Base-by-base conservation (phyloP, 2,329 filamentous ascomycete species). In the Trichoderma cornu-damae region DNA sequence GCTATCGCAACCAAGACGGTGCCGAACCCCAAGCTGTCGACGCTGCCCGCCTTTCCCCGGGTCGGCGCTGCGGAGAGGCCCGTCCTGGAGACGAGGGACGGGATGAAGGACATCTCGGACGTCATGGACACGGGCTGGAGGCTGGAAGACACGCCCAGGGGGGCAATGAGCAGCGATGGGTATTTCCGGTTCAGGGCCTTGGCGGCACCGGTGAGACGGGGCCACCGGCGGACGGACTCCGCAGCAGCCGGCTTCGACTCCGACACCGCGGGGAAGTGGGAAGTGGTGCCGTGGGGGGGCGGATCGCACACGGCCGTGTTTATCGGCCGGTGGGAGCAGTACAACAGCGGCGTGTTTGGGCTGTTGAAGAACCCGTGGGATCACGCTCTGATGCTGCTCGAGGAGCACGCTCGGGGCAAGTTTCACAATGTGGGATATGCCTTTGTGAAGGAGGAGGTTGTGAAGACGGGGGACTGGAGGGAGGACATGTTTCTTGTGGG, bases 1-100 rank as follows among this genome's bases (percentile, higher is more conserved):
- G 52, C 42, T 3, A 47, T 55, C 38, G 52, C 52, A 7, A 47
- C 52, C 1, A 55, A 38, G 2, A 14, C 43, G 12, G 2, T 55
- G 42, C 52, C 52, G 11, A 47, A 55, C 12, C 52, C 42, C 2
- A 38, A 16, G 22, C 18, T 55, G 42, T 55, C 52, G n/a, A 55
- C 52, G 1, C 2, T 55, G 42, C 52, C 52, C 0, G 42, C 37
- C 0, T 55, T 55, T 47, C 52, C 52, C 6, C n/a, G 8, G 16
- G 14, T 35, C 4, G 42, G 47, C 28, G 51, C 40, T 3, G 32
- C 30, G 2, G 0, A 1, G 30, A 37, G 43, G n/a, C 22, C 52
- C 16, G n/a, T 47, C 1, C 7, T 55, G 3, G 40, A 32, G 32
- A 30, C 42, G 2, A 55, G 22, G 5, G 42, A 47, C 3, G 52